Conservation (phyloP, 2,329 filamentous ascomycete species). For the Botrytis elliptica region DNA sequence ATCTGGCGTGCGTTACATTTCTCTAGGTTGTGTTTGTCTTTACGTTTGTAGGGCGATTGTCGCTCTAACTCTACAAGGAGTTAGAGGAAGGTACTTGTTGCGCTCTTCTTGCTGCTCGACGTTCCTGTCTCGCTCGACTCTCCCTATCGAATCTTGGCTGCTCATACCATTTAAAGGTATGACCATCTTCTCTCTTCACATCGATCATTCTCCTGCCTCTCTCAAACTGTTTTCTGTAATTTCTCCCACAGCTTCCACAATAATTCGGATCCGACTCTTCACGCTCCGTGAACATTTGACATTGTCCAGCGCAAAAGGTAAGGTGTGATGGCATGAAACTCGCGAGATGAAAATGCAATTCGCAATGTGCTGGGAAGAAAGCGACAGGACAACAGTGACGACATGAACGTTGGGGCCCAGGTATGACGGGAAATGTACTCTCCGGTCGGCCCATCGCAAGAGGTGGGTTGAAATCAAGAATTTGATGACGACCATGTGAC, state of each 20-base stretch:
- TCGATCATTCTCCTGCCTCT: constrained; percentile 30
- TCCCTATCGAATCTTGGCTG: constrained; percentile 5
- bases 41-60: background rate
- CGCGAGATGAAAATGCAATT: constrained; percentile 34
- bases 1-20: background rate
- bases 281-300: constrained; percentile 25
- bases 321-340: constrained; percentile 26
- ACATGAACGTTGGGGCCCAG: constrained; percentile 23
- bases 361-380: constrained; percentile 34
- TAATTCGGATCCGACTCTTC: constrained; percentile 9
- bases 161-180: constrained; percentile 1
- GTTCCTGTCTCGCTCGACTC: constrained; percentile 1
- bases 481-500: constrained; percentile 9
- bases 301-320: constrained; percentile 27
- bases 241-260: constrained; percentile 26
- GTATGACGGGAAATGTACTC: constrained; percentile 22
- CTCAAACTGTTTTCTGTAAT: constrained; percentile 28
- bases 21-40: background rate
- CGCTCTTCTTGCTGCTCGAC: background rate
- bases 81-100: background rate
- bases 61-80: background rate
- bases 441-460: constrained; percentile 28
- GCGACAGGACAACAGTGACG: constrained; percentile 32
- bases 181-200: background rate
- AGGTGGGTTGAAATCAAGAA: background rate